Evolutionary conservation across 2,329 filamentous ascomycete genomes (phyloP).

Genomic region (Fusarium goolgardi): DNA sequence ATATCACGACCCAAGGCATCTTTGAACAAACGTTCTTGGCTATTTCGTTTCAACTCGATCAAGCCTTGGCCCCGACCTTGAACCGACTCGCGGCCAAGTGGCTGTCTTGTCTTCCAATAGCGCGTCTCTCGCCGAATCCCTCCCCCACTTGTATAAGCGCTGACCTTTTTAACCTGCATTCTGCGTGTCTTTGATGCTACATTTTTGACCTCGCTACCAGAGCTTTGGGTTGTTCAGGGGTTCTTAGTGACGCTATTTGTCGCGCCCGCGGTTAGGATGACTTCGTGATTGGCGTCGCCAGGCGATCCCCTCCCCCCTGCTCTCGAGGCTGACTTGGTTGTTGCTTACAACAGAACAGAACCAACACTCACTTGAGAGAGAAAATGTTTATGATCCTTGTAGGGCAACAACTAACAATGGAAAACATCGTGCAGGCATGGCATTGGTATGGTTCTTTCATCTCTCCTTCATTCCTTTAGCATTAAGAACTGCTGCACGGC

Average conservation of each 20-base stretch:
- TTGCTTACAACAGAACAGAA: slow-evolving; percentile 31
- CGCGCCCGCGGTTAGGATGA: slow-evolving; percentile 45
- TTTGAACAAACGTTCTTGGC: background rate
- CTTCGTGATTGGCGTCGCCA: slow-evolving; percentile 42
- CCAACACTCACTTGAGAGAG: slow-evolving; percentile 38
- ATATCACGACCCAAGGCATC: slow-evolving; percentile 17
- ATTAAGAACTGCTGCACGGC: slow-evolving; percentile 37
- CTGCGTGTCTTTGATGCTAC: slow-evolving; percentile 21
- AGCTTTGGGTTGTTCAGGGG: slow-evolving; percentile 35
- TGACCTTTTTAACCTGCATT: slow-evolving; percentile 26
- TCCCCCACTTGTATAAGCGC: slow-evolving; percentile 47
- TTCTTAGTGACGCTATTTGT: slow-evolving; percentile 31
- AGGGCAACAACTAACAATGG: slow-evolving; percentile 33
- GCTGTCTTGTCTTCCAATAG: slow-evolving; percentile 42
- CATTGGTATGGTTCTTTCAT: slow-evolving; percentile 15
- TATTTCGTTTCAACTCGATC: slow-evolving; percentile 20
- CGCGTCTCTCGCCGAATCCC: slow-evolving; percentile 8
- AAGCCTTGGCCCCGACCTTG: slow-evolving; percentile 17
- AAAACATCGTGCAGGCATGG: slow-evolving; percentile 14
- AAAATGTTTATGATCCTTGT: slow-evolving; percentile 25
- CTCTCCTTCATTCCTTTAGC: slow-evolving; percentile 38
- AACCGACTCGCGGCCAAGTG: slow-evolving; percentile 38
- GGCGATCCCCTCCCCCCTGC: slow-evolving; percentile 36
- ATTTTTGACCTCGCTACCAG: slow-evolving; percentile 37
- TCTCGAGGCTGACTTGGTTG: slow-evolving; percentile 36